Percentiles rank a stretch among this genome's conserved stretches.
Evolutionary conservation across 495 filamentous ascomycete genomes (phyloP).

Genomic region (Paragyromitra xinjiangensis): DNA sequence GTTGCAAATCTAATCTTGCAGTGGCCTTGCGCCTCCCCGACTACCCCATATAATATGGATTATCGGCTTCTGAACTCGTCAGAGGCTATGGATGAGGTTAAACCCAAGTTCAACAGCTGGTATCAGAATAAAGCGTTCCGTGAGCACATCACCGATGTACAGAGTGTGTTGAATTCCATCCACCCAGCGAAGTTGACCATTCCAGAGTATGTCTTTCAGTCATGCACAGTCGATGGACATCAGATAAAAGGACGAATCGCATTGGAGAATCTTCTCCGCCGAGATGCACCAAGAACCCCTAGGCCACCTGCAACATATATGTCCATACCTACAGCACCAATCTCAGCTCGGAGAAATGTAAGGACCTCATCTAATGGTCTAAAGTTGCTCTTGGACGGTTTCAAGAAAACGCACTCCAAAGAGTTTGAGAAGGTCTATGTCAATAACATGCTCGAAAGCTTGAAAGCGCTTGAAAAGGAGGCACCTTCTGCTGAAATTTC

Average conservation of each 20-base stretch:
- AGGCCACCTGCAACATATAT: not conserved
- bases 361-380: no score
- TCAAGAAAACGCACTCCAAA: constrained; percentile 2
- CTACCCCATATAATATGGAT: not conserved
- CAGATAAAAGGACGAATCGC: not conserved
- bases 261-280: constrained; percentile 14
- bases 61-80: constrained; percentile 36
- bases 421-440: constrained; percentile 50
- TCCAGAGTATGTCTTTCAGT: constrained; percentile 8
- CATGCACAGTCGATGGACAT: not conserved
- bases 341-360: not conserved
- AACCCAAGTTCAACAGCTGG: constrained; percentile 57
- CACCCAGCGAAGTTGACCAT: not conserved
- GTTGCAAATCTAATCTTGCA: constrained; percentile 30
- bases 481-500: not conserved
- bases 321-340: not conserved
- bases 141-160: constrained; percentile 49
- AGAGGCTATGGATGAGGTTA: constrained; percentile 44
- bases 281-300: constrained; percentile 19
- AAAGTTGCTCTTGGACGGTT: constrained; percentile 10
- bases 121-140: constrained; percentile 58
- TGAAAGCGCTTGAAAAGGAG: constrained; percentile 50
- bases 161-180: constrained; percentile 33
- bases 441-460: constrained; percentile 41
- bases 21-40: constrained; percentile 12